Evolutionary conservation across 768 basidiomycete genomes (phyloP), one percentile per base, ranked within the genome.

Genomic region (Lentinula guzmanii): DNA sequence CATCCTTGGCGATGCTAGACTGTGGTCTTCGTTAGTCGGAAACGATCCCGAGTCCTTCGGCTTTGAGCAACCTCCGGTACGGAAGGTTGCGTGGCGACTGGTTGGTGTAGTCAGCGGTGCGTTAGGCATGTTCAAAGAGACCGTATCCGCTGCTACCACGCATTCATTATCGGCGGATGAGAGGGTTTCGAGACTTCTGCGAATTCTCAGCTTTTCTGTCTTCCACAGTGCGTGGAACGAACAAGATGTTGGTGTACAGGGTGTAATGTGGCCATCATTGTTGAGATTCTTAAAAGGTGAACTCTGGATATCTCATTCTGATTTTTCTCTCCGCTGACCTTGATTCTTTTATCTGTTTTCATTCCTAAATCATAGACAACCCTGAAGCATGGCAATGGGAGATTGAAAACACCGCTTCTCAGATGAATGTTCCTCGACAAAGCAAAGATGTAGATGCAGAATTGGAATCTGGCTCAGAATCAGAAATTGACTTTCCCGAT

Each of bases 201-300:
- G 77, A 1, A 70, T 80, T 3, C 73, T 93, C 24, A 83, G 86
- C 57, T 67, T 74, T 1, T 85, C 82, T 0, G 72, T 87, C 5
- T 73, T 95, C 46, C 82, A 86, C n/a, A 87, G 89, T 4, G 80
- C 81, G 4, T 84, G 81, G 80, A 70, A 83, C 0, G 95, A 98
- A 69, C 76, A 80, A 0, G 93, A 96, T 65, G 64, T 76, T 1
- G 76, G 76, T 3, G 93, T 96, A 2, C 86, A 89, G 65, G 72
- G 74, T 3, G 70, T 72, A 1, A 86, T 94, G 82, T 89, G 88
- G 78, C 81, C 82, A 43, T 88, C 90, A 0, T 68, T 93, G 53
- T 74, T 94, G 8, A 77, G 78, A 10, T 91, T 92, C 67, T 72
- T 96, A 45, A 85, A 82, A 73, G 85, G 94, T 91, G 65, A 50